A percentile compares a stretch with the other conserved stretches of the same genome.
Conservation (phyloP, 2,329 filamentous ascomycete species). For the Epichloe brachyelytri region DNA sequence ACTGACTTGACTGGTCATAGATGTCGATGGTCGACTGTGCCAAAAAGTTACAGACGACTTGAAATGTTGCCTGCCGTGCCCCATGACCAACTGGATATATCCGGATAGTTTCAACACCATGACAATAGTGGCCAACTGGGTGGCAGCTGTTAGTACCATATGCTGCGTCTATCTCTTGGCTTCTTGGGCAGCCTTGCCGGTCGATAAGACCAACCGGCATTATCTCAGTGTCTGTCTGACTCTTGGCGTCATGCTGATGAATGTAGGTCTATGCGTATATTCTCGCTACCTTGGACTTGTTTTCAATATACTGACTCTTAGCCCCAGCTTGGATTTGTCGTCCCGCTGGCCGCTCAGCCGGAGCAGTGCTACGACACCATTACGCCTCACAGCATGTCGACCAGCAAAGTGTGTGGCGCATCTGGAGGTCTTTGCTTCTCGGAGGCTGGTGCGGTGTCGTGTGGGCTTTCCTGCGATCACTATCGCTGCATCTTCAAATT, state of each 20-base stretch:
- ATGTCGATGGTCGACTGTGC: slow-evolving; percentile 42
- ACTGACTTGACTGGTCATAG: slow-evolving; percentile 23
- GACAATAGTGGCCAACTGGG: slow-evolving; percentile 61
- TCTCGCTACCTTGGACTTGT: not conserved
- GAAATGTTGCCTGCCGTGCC: slow-evolving; percentile 82
- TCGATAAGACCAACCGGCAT: slow-evolving; percentile 82
- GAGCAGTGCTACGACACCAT: slow-evolving; percentile 80
- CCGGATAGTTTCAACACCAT: slow-evolving; percentile 45
- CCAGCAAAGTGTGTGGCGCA: slow-evolving; percentile 68
- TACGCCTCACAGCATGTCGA: slow-evolving; percentile 86
- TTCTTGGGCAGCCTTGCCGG: slow-evolving; percentile 68
- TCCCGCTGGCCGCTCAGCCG: slow-evolving; percentile 68
- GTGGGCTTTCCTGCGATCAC: slow-evolving; percentile 82
- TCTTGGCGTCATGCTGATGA: slow-evolving; percentile 62
- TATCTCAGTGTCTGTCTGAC: slow-evolving; percentile 86
- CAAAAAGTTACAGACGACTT: slow-evolving; percentile 34
- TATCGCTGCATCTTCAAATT: slow-evolving; percentile 92
- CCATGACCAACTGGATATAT: slow-evolving; percentile 65
- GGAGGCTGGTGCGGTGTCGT: slow-evolving; percentile 76
- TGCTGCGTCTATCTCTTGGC: slow-evolving; percentile 64
- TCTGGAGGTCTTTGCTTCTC: slow-evolving; percentile 78
- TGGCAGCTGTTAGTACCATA: slow-evolving; percentile 62
- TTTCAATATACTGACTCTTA: slow-evolving; percentile 9
- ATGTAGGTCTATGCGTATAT: slow-evolving; percentile 39
- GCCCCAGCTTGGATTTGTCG: slow-evolving; percentile 69